Evolutionary conservation across 2,329 filamentous ascomycete species (phyloP).

Genomic region (Exophiala dermatitidis): DNA sequence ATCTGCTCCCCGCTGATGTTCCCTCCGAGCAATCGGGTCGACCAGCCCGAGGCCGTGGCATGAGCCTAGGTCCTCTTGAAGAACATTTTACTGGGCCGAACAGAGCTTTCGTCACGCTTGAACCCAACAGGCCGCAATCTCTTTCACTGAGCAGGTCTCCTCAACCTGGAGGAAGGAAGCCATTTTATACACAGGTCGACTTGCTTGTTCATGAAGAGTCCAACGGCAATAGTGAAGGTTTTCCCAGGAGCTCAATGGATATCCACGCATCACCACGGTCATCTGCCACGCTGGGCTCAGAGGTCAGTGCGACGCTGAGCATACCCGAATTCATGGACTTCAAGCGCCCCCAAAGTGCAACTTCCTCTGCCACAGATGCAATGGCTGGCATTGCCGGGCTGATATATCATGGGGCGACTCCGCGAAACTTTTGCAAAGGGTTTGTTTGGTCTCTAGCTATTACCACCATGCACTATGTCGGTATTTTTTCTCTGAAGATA

Average conservation of each 20-base stretch:
- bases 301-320: constrained; percentile 8
- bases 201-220: constrained; percentile 5
- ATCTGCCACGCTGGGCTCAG: constrained; percentile 8
- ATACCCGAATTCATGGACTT: constrained; percentile 20
- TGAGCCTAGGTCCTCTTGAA: constrained; percentile 16
- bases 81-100: constrained; percentile 12
- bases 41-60: neutral
- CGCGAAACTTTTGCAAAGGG: constrained; percentile 28
- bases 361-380: constrained; percentile 8
- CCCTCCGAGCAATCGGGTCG: neutral
- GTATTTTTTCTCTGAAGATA: constrained; percentile 30
- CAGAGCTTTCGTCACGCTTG: neutral
- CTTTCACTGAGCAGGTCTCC: neutral
- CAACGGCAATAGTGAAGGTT: constrained; percentile 12
- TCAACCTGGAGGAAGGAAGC: neutral
- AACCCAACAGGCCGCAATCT: neutral
- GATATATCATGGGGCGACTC: constrained; percentile 27
- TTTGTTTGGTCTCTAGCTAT: constrained; percentile 33
- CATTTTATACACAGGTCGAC: neutral
- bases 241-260: constrained; percentile 12
- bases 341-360: constrained; percentile 1
- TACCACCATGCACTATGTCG: constrained; percentile 32
- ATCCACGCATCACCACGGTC: constrained; percentile 6
- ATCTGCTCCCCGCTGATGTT: neutral
- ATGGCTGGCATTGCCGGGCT: constrained; percentile 12